Conservation (phyloP, 2,329 filamentous ascomycete genomes). For the Aspergillus versicolor region DNA sequence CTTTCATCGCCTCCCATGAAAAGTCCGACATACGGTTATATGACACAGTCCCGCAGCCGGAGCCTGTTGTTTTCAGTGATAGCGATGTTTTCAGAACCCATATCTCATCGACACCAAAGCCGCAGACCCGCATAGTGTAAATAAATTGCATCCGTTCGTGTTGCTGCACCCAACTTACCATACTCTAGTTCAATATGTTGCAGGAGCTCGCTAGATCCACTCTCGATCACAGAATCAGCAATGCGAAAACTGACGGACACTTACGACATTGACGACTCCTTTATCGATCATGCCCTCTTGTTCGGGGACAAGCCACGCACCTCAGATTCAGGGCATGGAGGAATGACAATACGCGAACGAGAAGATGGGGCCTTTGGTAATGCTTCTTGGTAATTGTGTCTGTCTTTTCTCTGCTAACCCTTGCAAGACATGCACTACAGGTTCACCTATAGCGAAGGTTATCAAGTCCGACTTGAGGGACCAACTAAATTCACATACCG, state of each 20-base stretch:
- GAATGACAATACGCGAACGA: no score
- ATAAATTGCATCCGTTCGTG: background rate
- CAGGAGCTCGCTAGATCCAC: constrained; percentile 12
- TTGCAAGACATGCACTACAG: constrained; percentile 18
- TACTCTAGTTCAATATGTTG: constrained; percentile 15
- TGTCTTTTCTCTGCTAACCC: background rate
- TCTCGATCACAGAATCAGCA: constrained; percentile 16
- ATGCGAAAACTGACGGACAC: constrained; percentile 12
- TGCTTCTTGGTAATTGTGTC: background rate
- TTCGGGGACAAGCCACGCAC: constrained; percentile 23
- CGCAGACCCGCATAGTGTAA: constrained; percentile 15
- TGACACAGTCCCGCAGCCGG: background rate
- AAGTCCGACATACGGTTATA: background rate
- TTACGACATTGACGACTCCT: constrained; percentile 13
- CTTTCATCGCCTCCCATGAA: background rate
- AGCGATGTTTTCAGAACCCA: constrained; percentile 15
- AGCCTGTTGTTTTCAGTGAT: constrained; percentile 5
- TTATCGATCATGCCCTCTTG: constrained; percentile 16
- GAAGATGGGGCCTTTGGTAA: constrained; percentile 12
- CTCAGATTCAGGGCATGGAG: constrained; percentile 19
- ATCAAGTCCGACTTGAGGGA: background rate
- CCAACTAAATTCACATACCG: constrained; percentile 17
- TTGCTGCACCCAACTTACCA: background rate
- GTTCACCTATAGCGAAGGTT: constrained; percentile 15
- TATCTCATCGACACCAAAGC: constrained; percentile 8